phyloP scores from a whole-genome alignment of 1,284 basidiomycete genomes.

The Porodaedalea pini region DNA sequence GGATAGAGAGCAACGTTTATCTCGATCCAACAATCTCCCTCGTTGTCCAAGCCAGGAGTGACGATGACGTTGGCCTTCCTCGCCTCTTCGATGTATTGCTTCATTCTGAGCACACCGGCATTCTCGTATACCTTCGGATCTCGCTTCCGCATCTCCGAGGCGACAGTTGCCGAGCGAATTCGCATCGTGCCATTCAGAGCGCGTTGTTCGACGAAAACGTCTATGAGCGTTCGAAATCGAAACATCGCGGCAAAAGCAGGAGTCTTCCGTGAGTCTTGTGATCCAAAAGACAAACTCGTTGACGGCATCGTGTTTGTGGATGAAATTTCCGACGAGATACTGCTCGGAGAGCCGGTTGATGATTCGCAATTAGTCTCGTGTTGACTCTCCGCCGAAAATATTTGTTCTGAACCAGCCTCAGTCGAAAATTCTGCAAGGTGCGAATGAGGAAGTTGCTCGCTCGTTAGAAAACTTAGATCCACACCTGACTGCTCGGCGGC shows the following conservation, averaged over 20 bases:
- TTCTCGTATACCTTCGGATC: slow-evolving; percentile 38
- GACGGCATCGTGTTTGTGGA: not conserved
- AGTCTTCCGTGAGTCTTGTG: slow-evolving; percentile 22
- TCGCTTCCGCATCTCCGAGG: slow-evolving; percentile 33
- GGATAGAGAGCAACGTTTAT: not conserved
- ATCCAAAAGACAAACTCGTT: not conserved
- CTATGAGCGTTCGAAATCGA: slow-evolving; percentile 10
- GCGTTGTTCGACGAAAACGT: slow-evolving; percentile 24
- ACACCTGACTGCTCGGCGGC: too few species aligned
- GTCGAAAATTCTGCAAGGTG: too few species aligned
- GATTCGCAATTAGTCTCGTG: not conserved
- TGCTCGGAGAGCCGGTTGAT: not conserved
- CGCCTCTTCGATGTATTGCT: slow-evolving; percentile 43
- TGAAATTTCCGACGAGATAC: not conserved
- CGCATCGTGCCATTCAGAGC: slow-evolving; percentile 30
- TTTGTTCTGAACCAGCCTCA: too few species aligned
- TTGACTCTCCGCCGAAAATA: too few species aligned
- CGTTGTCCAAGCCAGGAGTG: slow-evolving; percentile 33
- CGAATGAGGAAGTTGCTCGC: too few species aligned
- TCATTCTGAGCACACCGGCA: slow-evolving; percentile 43
- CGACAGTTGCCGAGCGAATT: slow-evolving; percentile 40
- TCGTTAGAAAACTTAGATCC: too few species aligned
- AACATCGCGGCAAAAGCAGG: not conserved
- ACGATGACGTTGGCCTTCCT: slow-evolving; percentile 42
- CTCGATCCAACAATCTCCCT: slow-evolving; percentile 38